Conservation (phyloP, 495 filamentous ascomycete genomes). For the Penicillium egyptiacum region DNA sequence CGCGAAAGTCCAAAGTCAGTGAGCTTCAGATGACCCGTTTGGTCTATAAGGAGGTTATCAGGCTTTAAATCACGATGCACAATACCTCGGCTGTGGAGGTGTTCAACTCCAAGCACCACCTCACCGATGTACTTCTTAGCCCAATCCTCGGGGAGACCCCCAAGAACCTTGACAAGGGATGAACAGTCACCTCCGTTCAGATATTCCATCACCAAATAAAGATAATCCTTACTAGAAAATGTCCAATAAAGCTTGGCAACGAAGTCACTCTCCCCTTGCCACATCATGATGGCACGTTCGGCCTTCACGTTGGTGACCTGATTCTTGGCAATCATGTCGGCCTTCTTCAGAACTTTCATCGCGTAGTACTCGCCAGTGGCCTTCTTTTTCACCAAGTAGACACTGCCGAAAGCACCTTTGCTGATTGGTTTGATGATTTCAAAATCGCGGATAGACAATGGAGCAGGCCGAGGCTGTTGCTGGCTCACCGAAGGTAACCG, state of each 20-base stretch:
- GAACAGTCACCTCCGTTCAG: conserved; percentile 97
- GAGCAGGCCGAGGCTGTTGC: conserved; percentile 76
- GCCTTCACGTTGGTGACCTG: conserved; percentile 99
- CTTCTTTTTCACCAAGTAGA: conserved; percentile 97
- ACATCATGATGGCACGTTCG: conserved; percentile 99
- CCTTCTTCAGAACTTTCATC: conserved; percentile 97
- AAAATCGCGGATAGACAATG: conserved; percentile 97
- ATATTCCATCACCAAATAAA: conserved; percentile 99
- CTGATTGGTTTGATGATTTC: conserved; percentile 99
- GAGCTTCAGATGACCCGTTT: conserved; percentile 92
- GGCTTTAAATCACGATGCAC: conserved; percentile 97
- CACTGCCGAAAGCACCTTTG: conserved; percentile 97
- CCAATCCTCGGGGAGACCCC: conserved; percentile 92
- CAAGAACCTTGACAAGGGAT: conserved; percentile 90
- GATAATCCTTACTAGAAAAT: conserved; percentile 98
- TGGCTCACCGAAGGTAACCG: conserved; percentile 65
- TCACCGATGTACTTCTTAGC: conserved; percentile 95
- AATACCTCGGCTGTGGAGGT: conserved; percentile 90
- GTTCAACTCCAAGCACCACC: conserved; percentile 91
- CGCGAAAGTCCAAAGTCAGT: conserved; percentile 97
- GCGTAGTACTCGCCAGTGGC: conserved; percentile 97
- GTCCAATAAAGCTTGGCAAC: conserved; percentile 99
- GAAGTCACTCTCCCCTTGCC: conserved; percentile 98
- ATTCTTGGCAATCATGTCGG: conserved; percentile 99
- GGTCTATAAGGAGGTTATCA: conserved; percentile 95